phyloP scores from a whole-genome alignment of 1,284 basidiomycete genomes.

The Puccinia hordei region DNA sequence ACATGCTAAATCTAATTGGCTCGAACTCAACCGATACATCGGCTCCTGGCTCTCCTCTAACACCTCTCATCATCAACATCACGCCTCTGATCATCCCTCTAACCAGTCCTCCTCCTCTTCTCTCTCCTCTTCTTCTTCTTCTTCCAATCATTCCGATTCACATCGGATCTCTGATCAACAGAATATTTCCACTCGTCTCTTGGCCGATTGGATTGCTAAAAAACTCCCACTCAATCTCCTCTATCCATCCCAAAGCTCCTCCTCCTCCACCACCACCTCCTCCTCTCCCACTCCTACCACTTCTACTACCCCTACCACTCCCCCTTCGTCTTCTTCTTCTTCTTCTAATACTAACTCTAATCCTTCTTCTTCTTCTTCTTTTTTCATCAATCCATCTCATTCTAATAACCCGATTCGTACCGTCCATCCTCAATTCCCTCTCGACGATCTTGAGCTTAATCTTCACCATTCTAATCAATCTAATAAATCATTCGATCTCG shows the following conservation, averaged over 20 bases:
- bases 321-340: neutral
- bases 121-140: neutral
- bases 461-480: neutral
- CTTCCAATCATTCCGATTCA: neutral
- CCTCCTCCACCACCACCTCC: neutral
- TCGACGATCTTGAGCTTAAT: slow-evolving; percentile 28
- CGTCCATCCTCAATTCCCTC: slow-evolving; percentile 30
- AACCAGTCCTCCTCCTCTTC: neutral
- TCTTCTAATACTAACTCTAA: neutral
- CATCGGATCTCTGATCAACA: slow-evolving; percentile 15
- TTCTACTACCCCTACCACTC: neutral
- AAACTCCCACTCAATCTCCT: slow-evolving; percentile 24
- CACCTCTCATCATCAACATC: neutral
- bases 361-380: neutral
- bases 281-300: neutral
- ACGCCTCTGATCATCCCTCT: neutral
- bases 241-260: neutral
- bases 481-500: slow-evolving; percentile 17
- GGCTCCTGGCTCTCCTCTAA: slow-evolving; percentile 35
- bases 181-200: neutral
- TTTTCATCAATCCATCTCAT: neutral
- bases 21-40: slow-evolving; percentile 43
- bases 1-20: slow-evolving; percentile 28
- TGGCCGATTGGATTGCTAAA: slow-evolving; percentile 39
- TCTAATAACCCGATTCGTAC: neutral